Evolutionary conservation across 2,329 filamentous ascomycete species (phyloP).

Genomic region (Trichoderma harzianum): DNA sequence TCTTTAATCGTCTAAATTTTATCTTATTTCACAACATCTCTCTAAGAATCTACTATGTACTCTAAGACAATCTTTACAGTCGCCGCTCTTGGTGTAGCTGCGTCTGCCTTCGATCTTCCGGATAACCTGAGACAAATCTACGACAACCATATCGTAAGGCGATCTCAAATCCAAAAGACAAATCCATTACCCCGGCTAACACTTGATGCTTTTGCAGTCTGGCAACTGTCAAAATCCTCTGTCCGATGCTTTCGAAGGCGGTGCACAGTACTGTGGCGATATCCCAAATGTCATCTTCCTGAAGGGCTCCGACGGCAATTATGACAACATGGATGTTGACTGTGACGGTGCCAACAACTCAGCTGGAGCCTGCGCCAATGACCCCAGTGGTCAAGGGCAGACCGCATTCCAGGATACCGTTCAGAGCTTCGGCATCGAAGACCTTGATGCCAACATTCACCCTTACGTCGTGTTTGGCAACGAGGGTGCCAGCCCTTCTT

Average conservation of each 20-base stretch:
- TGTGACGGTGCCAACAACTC: slow-evolving; percentile 15
- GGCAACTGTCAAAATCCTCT: slow-evolving; percentile 26
- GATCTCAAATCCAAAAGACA: no score
- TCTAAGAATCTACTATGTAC: background rate
- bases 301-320: slow-evolving; percentile 26
- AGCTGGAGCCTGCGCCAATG: slow-evolving; percentile 8
- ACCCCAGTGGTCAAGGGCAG: slow-evolving; percentile 13
- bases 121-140: slow-evolving; percentile 20
- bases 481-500: background rate
- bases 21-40: background rate
- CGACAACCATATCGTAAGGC: slow-evolving; percentile 15
- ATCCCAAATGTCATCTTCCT: slow-evolving; percentile 34
- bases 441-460: slow-evolving; percentile 17
- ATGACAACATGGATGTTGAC: slow-evolving; percentile 17
- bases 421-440: slow-evolving; percentile 3
- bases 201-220: slow-evolving; percentile 25
- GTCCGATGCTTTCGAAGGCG: slow-evolving; percentile 13
- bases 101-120: slow-evolving; percentile 19
- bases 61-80: slow-evolving; percentile 1
- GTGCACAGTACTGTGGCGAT: slow-evolving; percentile 27
- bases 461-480: slow-evolving; percentile 15
- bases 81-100: slow-evolving; percentile 18
- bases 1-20: background rate
- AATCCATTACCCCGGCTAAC: background rate
- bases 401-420: slow-evolving; percentile 13